These are phyloP conservation scores for Leptodermis oblonga DNA, from an alignment of 257 asterid genomes.

Conservation along the genomic window DNA sequence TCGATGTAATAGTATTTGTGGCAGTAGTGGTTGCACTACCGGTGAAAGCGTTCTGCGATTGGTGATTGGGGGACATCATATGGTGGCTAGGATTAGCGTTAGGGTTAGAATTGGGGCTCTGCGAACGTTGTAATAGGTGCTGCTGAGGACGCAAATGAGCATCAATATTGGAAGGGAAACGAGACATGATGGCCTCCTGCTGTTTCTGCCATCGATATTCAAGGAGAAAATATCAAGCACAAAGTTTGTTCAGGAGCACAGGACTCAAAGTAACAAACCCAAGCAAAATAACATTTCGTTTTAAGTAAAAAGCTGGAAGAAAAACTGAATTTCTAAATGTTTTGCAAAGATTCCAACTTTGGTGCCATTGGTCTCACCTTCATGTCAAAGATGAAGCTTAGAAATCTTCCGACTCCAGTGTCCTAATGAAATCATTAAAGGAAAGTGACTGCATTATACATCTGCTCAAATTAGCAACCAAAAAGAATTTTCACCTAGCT, in stretches of 20 bases:
- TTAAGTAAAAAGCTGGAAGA: no score
- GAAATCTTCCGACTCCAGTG: not conserved
- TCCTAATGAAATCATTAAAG: not conserved
- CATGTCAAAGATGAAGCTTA: not conserved
- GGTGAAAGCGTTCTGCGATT: conserved; percentile 5
- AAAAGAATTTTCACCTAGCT: not conserved
- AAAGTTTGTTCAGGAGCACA: not conserved
- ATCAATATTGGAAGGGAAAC: conserved; percentile 95
- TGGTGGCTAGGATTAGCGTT: conserved; percentile 30
- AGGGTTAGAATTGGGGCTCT: conserved; percentile 31
- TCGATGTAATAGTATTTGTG: conserved; percentile 9
- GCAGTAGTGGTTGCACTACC: conserved; percentile 1
- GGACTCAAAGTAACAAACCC: no score
- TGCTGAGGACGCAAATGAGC: conserved; percentile 89
- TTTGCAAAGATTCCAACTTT: not conserved
- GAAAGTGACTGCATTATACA: not conserved
- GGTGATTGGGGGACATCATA: conserved; percentile 22
- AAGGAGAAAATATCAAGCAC: conserved; percentile 16
- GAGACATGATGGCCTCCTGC: conserved; percentile 74
- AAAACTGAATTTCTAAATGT: not conserved
- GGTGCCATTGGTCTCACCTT: not conserved
- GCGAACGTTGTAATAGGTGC: conserved; percentile 47
- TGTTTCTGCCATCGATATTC: conserved; percentile 47
- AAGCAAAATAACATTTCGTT: no score
- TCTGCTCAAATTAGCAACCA: not conserved